Evolutionary conservation across 2,329 filamentous ascomycete genomes (phyloP).

Genomic region (Aspergillus fumigatiaffinis): DNA sequence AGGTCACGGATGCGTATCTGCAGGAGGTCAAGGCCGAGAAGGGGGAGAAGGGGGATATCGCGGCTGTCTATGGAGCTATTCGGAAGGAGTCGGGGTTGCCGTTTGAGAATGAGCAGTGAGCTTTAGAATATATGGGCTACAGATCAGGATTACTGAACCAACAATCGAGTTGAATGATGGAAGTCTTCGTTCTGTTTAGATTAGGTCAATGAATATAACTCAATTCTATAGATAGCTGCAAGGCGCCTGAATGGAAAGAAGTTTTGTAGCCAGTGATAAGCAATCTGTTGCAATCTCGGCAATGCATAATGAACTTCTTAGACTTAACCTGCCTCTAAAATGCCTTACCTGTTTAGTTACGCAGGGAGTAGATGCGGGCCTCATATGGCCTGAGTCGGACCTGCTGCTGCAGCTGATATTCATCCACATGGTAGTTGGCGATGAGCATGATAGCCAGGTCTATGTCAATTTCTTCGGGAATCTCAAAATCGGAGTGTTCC

Average conservation of each 20-base stretch:
- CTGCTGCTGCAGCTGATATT: constrained; percentile 3
- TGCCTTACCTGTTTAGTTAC: constrained; percentile 5
- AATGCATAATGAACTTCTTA: too few species aligned
- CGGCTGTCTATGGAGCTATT: constrained; percentile 76
- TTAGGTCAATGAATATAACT: background rate
- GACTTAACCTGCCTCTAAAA: background rate
- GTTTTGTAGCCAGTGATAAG: background rate
- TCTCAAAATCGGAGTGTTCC: constrained; percentile 2
- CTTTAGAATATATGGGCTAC: too few species aligned
- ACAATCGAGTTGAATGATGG: too few species aligned
- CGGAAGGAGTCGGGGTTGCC: constrained; percentile 69
- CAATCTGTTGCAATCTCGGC: background rate
- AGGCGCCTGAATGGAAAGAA: too few species aligned
- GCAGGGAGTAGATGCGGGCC: constrained; percentile 13
- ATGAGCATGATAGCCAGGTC: constrained; percentile 14
- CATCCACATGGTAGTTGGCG: constrained; percentile 11
- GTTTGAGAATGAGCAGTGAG: constrained; percentile 59
- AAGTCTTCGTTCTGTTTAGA: background rate
- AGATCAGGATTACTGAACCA: too few species aligned
- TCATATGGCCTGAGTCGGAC: constrained; percentile 11
- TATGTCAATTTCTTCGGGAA: constrained; percentile 14
- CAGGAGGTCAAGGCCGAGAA: constrained; percentile 63
- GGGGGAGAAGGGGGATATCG: constrained; percentile 72
- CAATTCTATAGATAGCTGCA: background rate
- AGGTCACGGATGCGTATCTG: constrained; percentile 67